These are phyloP conservation scores for Bryum argenteum DNA, from an alignment of 225 moss, liverwort and hornwort genomes.

Conservation along the genomic window DNA sequence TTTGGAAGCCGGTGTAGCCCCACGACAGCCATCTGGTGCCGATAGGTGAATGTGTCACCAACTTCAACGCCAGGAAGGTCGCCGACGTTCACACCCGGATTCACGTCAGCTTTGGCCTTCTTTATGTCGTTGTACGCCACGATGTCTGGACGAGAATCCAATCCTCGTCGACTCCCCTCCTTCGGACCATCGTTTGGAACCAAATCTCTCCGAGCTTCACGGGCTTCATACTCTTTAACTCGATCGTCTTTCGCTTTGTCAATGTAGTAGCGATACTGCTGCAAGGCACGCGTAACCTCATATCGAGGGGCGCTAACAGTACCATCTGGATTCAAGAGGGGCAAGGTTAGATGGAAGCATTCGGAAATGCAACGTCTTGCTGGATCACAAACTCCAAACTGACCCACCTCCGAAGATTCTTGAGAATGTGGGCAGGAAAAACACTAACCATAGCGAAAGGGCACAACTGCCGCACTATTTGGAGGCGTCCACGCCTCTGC, in stretches of 20 bases:
- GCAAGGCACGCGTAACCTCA: constrained; percentile 37
- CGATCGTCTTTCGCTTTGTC: constrained; percentile 39
- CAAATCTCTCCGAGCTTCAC: constrained; percentile 26
- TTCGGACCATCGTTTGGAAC: constrained; percentile 15
- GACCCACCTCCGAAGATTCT: constrained; percentile 2
- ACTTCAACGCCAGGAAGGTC: constrained; percentile 56
- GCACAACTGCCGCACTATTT: constrained; percentile 38
- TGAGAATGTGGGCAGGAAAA: constrained; percentile 7
- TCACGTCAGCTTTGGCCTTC: constrained; percentile 28
- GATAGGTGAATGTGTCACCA: constrained; percentile 46
- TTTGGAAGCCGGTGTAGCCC: constrained; percentile 59
- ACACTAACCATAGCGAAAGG: constrained; percentile 29
- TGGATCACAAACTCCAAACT: constrained; percentile 7
- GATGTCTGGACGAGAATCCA: constrained; percentile 53
- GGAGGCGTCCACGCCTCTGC: constrained; percentile 25
- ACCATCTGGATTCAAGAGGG: constrained; percentile 39
- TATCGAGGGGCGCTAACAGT: constrained; percentile 41
- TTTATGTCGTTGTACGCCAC: constrained; percentile 53
- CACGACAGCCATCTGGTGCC: constrained; percentile 64
- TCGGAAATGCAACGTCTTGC: not conserved
- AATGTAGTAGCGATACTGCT: constrained; percentile 28
- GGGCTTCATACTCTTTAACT: constrained; percentile 19
- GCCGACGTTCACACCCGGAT: constrained; percentile 41
- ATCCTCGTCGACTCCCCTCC: constrained; percentile 33
- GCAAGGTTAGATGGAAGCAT: constrained; percentile 7